Conservation (phyloP, 306 rosid species). For the Cicer cuneatum region DNA sequence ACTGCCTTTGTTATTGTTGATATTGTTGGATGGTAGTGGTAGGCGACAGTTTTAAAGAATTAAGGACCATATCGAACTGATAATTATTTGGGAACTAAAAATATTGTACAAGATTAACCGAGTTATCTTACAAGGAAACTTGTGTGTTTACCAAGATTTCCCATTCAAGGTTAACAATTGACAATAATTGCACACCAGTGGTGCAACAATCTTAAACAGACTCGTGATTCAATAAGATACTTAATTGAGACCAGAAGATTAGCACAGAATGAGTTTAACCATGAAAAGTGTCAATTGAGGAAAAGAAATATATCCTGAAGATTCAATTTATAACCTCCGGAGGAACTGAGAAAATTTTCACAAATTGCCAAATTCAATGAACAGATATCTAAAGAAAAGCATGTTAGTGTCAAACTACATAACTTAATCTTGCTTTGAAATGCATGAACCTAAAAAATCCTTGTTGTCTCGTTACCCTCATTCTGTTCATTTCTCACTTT, state of each 20-base stretch:
- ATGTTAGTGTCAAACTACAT: neutral
- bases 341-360: slow-evolving; percentile 13
- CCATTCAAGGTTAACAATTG: neutral
- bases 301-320: slow-evolving; percentile 6
- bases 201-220: neutral
- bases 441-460: slow-evolving; percentile 39
- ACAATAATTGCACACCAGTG: neutral
- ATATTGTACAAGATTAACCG: too few relatives aligned
- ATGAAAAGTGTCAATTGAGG: slow-evolving; percentile 1
- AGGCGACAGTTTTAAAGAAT: too few relatives aligned
- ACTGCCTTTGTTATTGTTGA: too few relatives aligned
- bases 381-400: slow-evolving; percentile 26
- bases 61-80: too few relatives aligned
- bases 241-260: neutral
- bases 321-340: slow-evolving; percentile 24
- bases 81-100: too few relatives aligned
- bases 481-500: slow-evolving; percentile 7
- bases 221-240: neutral
- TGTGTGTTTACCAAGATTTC: too few relatives aligned
- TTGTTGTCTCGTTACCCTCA: neutral
- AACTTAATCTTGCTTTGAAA: slow-evolving; percentile 36
- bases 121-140: too few relatives aligned
- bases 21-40: too few relatives aligned
- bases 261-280: neutral
- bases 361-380: slow-evolving; percentile 36